A percentile compares a stretch with the other conserved stretches of the same genome.
These are phyloP conservation scores for Chlamydomonas sp. DNA, from an alignment of 139 green algal species.

Conservation along the genomic window DNA sequence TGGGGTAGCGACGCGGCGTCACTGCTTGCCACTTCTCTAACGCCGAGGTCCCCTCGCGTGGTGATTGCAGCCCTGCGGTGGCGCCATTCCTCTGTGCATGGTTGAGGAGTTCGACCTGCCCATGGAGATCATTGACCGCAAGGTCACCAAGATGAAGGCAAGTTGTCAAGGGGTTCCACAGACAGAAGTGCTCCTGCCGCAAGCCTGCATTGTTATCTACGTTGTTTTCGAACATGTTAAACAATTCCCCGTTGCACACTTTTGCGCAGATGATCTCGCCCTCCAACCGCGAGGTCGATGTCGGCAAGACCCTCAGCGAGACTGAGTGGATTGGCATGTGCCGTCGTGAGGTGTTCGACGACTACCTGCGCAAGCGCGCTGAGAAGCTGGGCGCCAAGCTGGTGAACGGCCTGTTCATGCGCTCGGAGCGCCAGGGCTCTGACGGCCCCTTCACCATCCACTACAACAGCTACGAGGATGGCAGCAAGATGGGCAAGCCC, in stretches of 20 bases:
- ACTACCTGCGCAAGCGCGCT: constrained; percentile 96
- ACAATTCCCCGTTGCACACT: no score
- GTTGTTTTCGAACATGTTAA: no score
- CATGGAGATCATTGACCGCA: constrained; percentile 94
- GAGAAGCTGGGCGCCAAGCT: constrained; percentile 86
- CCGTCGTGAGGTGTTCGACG: constrained; percentile 95
- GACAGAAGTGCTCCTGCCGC: no score
- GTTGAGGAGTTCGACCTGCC: constrained; percentile 98
- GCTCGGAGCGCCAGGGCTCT: constrained; percentile 73
- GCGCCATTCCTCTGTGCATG: constrained; percentile 99
- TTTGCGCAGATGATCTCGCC: constrained; percentile 94
- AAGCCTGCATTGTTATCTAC: no score
- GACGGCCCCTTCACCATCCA: constrained; percentile 90
- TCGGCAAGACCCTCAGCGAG: constrained; percentile 97
- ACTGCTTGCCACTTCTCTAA: no score
- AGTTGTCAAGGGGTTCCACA: no score
- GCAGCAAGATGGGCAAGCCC: constrained; percentile 87
- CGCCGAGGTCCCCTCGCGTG: neutral
- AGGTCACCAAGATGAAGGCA: constrained; percentile 99
- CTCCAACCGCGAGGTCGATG: constrained; percentile 96
- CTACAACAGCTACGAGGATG: constrained; percentile 94
- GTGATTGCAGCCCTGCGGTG: constrained; percentile 88
- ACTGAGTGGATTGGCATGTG: constrained; percentile 99
- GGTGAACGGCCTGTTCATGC: constrained; percentile 97
- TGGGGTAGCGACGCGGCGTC: no score